Evolutionary conservation across 1,139 yeast genomes (phyloP).

Genomic region (Ogataea hybrid): DNA sequence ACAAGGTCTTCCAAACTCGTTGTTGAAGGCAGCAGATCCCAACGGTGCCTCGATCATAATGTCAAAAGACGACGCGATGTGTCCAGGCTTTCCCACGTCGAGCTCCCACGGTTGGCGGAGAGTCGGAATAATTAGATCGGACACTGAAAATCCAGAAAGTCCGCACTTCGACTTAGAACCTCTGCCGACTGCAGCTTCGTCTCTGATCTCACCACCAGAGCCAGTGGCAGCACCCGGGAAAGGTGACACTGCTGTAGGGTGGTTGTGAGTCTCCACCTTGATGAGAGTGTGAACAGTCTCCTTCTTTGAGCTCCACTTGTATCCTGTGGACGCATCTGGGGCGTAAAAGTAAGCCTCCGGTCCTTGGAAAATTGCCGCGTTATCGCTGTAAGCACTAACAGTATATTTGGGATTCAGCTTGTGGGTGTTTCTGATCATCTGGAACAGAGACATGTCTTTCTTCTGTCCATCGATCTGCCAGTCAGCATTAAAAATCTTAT

Average conservation of each 20-base stretch:
- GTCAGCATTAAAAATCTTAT: slow-evolving; percentile 96
- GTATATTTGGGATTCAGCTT: slow-evolving; percentile 74
- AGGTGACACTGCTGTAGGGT: slow-evolving; percentile 99
- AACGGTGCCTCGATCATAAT: slow-evolving; percentile 97
- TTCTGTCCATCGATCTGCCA: slow-evolving; percentile 91
- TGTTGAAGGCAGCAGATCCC: slow-evolving; percentile 98
- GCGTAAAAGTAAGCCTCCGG: slow-evolving; percentile 70
- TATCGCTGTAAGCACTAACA: slow-evolving; percentile 92
- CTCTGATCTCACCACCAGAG: slow-evolving; percentile 99
- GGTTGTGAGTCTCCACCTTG: slow-evolving; percentile 98
- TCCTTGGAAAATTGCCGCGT: slow-evolving; percentile 95
- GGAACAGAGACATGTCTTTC: slow-evolving; percentile 76
- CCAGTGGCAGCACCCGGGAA: slow-evolving; percentile 99
- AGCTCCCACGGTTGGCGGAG: slow-evolving; percentile 94
- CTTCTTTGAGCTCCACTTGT: slow-evolving; percentile 69
- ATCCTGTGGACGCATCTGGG: slow-evolving; percentile 64
- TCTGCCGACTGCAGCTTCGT: slow-evolving; percentile 99
- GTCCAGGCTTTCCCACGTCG: slow-evolving; percentile 84
- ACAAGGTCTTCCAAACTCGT: slow-evolving; percentile 98
- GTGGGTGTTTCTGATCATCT: slow-evolving; percentile 96
- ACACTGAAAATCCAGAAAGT: slow-evolving; percentile 86
- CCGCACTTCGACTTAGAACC: slow-evolving; percentile 99
- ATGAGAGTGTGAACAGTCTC: slow-evolving; percentile 88
- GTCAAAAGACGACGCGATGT: slow-evolving; percentile 89
- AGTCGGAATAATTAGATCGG: slow-evolving; percentile 85